Base-by-base conservation (phyloP, 768 basidiomycete species). In the Tylopilus plumbeoviolaceoides region DNA sequence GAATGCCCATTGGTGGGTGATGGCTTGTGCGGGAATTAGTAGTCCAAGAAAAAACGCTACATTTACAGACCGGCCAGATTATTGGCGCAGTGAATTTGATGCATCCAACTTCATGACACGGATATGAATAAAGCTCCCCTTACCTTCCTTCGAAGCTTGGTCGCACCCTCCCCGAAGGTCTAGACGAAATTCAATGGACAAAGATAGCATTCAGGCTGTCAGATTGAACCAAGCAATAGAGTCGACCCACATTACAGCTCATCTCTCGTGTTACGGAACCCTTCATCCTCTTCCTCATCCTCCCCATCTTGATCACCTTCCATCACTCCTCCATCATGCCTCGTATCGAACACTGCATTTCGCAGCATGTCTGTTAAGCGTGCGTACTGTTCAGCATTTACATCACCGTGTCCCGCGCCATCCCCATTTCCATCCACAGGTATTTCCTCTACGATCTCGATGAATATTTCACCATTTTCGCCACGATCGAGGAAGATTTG, bases 271-370 rank as follows among this genome's bases (percentile, higher is more conserved):
- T 63, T 59, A 56, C 51, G 63, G 57, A 57, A 53, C 55, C 67
- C 64, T 64, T 67, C 61, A 62, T 62, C 64, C 59, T 69, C 59
- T 51, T 71, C 64, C 56, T 67, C 66, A 54, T 68, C 60, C 43
- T 67, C 65, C 51, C 58, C 47, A 52, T 48, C 53, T 56, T 63
- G 60, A 51, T 50, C 59, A 30, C 52, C 47, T 53, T 59, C 60
- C 39, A 28, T 23, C 51, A 59, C 39, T 54, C 53, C 55, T 57
- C 60, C 65, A 41, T 71, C 72, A 47, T 68, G 70, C 45, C 70
- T 72, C 57, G 80, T 70, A 55, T 84, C 77, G 58, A 72, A 75
- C 4, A 82, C 80, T 18, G 78, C 81, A 23, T 74, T 78, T 23
- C 78, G 78, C 40, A 88, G 64, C 36, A 76, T 73, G 14, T 81